Percentiles rank a stretch among this genome's conserved stretches.
phyloP scores from a whole-genome alignment of 257 asterid genomes.

The Solanum sejunctum region DNA sequence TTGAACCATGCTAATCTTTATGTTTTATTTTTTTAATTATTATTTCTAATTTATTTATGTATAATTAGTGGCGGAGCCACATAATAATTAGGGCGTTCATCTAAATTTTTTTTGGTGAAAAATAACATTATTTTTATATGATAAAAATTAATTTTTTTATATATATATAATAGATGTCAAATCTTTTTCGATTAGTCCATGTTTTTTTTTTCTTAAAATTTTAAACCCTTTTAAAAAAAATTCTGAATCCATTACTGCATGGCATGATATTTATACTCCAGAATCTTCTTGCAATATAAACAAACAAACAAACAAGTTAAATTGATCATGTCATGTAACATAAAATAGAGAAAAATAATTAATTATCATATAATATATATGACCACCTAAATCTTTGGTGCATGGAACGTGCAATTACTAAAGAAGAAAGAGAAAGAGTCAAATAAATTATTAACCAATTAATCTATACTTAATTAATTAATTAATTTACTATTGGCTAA shows the following conservation, averaged over 20 bases:
- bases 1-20: not conserved
- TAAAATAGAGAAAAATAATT: not conserved
- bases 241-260: too few relatives aligned
- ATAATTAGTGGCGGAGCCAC: not conserved
- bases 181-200: rapidly evolving
- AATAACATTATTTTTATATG: too few relatives aligned
- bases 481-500: not conserved
- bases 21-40: not conserved
- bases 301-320: not conserved
- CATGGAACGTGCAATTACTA: not conserved
- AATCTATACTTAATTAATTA: not conserved
- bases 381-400: not conserved
- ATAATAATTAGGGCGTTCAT: too few relatives aligned
- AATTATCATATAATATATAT: not conserved
- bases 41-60: too few relatives aligned
- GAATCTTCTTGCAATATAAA: not conserved
- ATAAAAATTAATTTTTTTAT: too few relatives aligned
- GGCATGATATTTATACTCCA: not conserved
- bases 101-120: too few relatives aligned
- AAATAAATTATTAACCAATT: not conserved
- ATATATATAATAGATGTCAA: too few relatives aligned
- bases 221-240: too few relatives aligned
- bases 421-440: not conserved
- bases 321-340: not conserved
- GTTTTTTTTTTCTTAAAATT: too few relatives aligned